Evolutionary conservation across 257 asterid genomes (phyloP), one percentile per base, ranked within the genome.

Genomic region (Solanum chaucha): DNA sequence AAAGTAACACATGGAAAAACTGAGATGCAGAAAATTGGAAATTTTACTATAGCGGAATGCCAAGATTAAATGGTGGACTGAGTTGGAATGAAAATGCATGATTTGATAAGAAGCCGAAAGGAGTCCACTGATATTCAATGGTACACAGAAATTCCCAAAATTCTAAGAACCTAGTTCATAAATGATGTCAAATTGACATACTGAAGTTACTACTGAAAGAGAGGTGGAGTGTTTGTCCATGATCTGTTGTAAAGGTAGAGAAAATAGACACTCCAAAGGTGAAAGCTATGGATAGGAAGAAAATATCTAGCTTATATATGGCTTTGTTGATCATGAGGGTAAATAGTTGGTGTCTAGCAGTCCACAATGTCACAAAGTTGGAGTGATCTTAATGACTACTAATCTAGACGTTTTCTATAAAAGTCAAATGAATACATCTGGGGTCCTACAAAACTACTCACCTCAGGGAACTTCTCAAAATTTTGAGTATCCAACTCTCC

Each of bases 401-500:
- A 78, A 4, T 40, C 61, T 19, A 78, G 40, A 78, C 51, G 65
- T 15, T 44, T 26, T 28, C 36, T 44, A 44, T 17, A 26, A 14
- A 26, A 78, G 84, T 44, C 26, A 44, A 78, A 41, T 44, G 10
- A 26, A 26, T 26, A 44, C 65, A 78, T 7, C 84, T 44, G 10
- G 20, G 3, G 40, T 28, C 20, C 28, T 81, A 19, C 36, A 81
- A 28, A 80, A 48, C 12, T 44, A 90, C 96, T 91, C 86, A 95
- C 99, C 89, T 95, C 98, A 26, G 94, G 94, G 81, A 97, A 97
- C 90, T 97, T 94, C 86, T 97, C 99, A 68, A 97, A 97, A 91
- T 97, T 95, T 91, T 95, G 99, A 5, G 99, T 97, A 92, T 97
- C 98, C 84, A 95, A 90, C 55, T 97, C 98, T 89, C 99, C 98